Base-by-base conservation (phyloP, 1,139 yeast species). In the Zygotorulaspora mrakii region DNA sequence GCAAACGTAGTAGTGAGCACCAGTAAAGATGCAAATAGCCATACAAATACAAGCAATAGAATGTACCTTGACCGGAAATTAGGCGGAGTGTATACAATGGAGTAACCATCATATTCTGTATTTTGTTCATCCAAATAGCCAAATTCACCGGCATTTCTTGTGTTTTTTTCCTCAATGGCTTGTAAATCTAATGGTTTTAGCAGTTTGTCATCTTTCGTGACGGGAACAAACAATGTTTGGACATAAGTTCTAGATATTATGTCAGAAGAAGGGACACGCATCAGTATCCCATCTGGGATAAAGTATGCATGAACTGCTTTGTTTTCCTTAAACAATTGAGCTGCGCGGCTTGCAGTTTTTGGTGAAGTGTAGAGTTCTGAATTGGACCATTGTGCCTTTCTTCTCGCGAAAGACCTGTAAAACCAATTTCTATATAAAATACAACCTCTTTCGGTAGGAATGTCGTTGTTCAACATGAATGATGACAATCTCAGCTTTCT, bases 71-170 rank as follows among this genome's bases (percentile, higher is more conserved):
- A 34, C 39, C 77, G 72, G 61, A 91, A 86, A 43, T 72, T 54
- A 2, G 95, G 95, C 2, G 98, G 98, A 39, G 88, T 71, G 63
- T 89, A 91, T 1, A 89, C 96, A 22, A 89, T 75, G 1, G 77
- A 70, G 58, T 89, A 86, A 1, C 76, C 70, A 44, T 78, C 77
- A 32, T 79, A 77, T 38, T 68, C 67, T 33, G 69, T 60, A 14
- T 56, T 54, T 42, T 73, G 77, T 30, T 67, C 71, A 28, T 73
- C 78, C 37, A 77, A 77, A 31, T 76, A 80, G 40, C 76, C 79
- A 39, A 74, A 74, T 31, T 74, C 68, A 20, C 70, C 76, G 6
- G 60, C 57, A 33, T 50, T 57, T 9, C 51, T 50, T 31, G 47
- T 48, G 18, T 53, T 54, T 33, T 62, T 62, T 30, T 60, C 65